Conservation (phyloP, 257 asterid species). For the Fraxinus anomala region DNA sequence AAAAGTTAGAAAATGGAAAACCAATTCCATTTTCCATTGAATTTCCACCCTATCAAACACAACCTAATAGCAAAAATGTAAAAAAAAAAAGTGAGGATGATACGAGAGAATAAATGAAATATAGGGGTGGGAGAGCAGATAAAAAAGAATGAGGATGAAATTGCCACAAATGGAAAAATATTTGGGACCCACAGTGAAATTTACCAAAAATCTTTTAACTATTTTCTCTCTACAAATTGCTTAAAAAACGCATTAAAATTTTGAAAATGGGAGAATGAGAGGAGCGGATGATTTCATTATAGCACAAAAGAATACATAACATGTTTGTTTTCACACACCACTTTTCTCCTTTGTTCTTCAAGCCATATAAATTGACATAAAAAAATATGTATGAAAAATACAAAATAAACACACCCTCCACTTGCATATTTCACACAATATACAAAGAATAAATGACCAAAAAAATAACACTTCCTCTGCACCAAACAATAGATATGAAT, state of each 20-base stretch:
- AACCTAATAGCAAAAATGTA: too few species aligned
- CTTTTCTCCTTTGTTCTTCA: neutral
- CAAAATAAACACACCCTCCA: conserved; percentile 26
- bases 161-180: too few species aligned
- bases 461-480: conserved; percentile 33
- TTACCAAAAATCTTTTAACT: neutral
- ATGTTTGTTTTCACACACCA: neutral
- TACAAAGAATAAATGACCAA: conserved; percentile 34
- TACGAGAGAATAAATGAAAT: too few species aligned
- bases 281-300: neutral
- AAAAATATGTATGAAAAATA: conserved; percentile 21
- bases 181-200: too few species aligned
- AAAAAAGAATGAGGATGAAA: too few species aligned
- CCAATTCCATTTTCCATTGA: too few species aligned
- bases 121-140: too few species aligned
- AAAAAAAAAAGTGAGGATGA: too few species aligned
- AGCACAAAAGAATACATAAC: neutral
- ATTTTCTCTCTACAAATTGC: neutral
- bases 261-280: neutral
- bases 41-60: too few species aligned
- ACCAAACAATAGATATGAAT: neutral
- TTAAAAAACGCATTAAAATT: neutral
- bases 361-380: conserved; percentile 9
- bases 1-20: too few species aligned
- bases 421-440: conserved; percentile 36